Conservation (phyloP, 805 yeast genomes). For the Lachancea kluyveri region DNA sequence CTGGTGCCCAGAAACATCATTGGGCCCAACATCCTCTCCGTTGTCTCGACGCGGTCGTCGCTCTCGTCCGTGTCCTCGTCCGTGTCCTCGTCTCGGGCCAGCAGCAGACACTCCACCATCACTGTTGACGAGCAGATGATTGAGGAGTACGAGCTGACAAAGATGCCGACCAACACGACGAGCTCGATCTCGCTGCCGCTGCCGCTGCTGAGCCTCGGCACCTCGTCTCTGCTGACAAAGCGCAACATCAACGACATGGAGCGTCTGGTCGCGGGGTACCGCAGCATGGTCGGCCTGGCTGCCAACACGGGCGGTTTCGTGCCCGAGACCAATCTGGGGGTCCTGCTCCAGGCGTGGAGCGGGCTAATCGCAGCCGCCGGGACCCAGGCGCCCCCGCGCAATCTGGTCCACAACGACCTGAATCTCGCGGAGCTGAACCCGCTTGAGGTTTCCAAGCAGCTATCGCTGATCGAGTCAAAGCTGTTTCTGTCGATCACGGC, state of each 20-base stretch:
- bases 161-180: constrained; percentile 36
- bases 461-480: constrained; percentile 64
- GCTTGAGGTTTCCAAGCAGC: constrained; percentile 69
- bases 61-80: constrained; percentile 18
- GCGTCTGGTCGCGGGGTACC: constrained; percentile 43
- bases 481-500: constrained; percentile 59
- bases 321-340: constrained; percentile 21
- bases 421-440: constrained; percentile 47
- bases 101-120: constrained; percentile 24
- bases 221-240: constrained; percentile 34
- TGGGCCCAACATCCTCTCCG: constrained; percentile 22
- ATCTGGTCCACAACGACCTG: constrained; percentile 13
- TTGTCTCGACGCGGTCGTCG: no score
- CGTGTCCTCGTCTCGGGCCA: constrained; percentile 13
- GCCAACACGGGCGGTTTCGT: background rate
- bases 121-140: constrained; percentile 42
- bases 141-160: constrained; percentile 52
- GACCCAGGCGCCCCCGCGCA: constrained; percentile 2
- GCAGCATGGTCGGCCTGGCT: constrained; percentile 38
- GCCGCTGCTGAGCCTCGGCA: constrained; percentile 26
- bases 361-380: constrained; percentile 10
- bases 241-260: constrained; percentile 35
- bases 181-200: constrained; percentile 33
- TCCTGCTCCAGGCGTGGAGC: constrained; percentile 54
- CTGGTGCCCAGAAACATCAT: constrained; percentile 47